Percentiles rank a stretch among this genome's conserved stretches.
Conservation (phyloP, 805 yeast genomes). For the Pichia eremophila region DNA sequence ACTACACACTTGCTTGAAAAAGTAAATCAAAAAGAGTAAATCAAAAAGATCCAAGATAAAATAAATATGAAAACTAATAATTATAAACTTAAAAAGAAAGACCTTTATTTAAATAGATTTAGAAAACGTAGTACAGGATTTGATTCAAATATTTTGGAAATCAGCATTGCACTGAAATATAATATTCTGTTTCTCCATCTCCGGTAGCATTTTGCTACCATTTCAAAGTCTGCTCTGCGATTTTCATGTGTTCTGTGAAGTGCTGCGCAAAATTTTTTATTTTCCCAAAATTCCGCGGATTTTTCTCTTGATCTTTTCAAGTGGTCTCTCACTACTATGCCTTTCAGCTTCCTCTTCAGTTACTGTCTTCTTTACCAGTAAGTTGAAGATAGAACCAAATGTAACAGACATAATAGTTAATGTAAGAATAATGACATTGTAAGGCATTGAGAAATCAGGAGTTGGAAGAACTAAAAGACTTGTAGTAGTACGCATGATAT, state of each 20-base stretch:
- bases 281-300: conserved; percentile 1
- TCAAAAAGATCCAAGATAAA: too few species aligned
- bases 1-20: too few species aligned
- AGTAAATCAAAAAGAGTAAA: too few species aligned
- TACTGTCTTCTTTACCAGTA: conserved; percentile 63
- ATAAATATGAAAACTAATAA: too few species aligned
- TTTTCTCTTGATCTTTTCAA: conserved; percentile 9
- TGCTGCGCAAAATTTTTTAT: background rate
- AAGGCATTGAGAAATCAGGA: conserved; percentile 98
- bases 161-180: too few species aligned
- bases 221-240: background rate
- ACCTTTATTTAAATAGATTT: too few species aligned
- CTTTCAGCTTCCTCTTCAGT: conserved; percentile 61
- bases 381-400: conserved; percentile 78
- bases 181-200: too few species aligned
- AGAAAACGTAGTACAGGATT: too few species aligned
- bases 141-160: too few species aligned
- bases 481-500: conserved; percentile 74
- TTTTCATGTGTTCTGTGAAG: too few species aligned
- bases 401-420: conserved; percentile 89
- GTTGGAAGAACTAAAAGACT: conserved; percentile 81
- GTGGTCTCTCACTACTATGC: conserved; percentile 11
- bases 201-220: too few species aligned
- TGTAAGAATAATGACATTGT: conserved; percentile 88
- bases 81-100: too few species aligned